phyloP scores from a whole-genome alignment of 129 eudicot species.

The Scalesia atractyloides region DNA sequence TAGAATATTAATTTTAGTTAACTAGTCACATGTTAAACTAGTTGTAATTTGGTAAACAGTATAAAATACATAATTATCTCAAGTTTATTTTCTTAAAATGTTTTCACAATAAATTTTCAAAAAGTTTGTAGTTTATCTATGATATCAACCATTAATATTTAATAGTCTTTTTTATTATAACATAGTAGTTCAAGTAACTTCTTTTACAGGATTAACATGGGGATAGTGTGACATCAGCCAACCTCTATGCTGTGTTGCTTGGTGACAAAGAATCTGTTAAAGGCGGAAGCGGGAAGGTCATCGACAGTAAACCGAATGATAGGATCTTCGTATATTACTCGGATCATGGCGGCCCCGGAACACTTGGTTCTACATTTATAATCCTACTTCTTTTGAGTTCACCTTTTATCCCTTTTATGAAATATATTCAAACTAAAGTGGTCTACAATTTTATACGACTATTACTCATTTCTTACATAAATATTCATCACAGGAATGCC shows the following conservation, averaged over 20 bases:
- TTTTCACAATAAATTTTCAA: background rate
- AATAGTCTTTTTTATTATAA: no score
- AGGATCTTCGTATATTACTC: constrained; percentile 75
- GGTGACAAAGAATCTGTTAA: constrained; percentile 64
- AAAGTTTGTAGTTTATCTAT: background rate
- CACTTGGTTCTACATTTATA: constrained; percentile 56
- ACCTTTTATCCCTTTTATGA: background rate
- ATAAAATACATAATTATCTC: no score
- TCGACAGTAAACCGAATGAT: constrained; percentile 71
- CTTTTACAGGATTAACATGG: constrained; percentile 71
- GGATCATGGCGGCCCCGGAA: constrained; percentile 96
- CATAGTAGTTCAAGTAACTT: no score
- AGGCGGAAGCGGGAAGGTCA: constrained; percentile 92
- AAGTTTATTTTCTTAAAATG: background rate
- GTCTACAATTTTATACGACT: background rate
- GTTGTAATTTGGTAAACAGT: background rate
- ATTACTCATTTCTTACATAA: no score
- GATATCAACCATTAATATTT: background rate
- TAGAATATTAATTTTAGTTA: background rate
- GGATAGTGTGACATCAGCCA: constrained; percentile 56
- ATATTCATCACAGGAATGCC: constrained; percentile 70
- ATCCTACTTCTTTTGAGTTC: background rate
- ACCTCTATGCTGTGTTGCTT: constrained; percentile 70
- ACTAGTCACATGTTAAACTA: background rate
- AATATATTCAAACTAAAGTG: background rate